Conservation (phyloP, 805 yeast genomes). For the Wickerhamomyces bovis region DNA sequence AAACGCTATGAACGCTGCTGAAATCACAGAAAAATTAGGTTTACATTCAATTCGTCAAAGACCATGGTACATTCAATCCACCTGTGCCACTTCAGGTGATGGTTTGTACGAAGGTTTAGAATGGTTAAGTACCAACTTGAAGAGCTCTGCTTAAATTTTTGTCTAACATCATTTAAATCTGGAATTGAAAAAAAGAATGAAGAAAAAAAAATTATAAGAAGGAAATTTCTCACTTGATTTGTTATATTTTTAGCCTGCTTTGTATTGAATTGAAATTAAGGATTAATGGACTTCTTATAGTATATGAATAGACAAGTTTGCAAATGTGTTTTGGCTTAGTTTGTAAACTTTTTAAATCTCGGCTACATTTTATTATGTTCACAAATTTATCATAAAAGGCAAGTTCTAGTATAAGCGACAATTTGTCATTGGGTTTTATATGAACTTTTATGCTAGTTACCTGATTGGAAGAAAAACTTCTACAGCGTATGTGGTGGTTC, state of each 20-base stretch:
- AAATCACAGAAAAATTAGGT: constrained; percentile 94
- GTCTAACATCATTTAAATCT: background rate
- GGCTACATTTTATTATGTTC: too few relatives aligned
- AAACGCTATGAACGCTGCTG: constrained; percentile 98
- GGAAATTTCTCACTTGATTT: background rate
- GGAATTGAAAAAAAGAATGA: background rate
- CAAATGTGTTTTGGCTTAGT: too few relatives aligned
- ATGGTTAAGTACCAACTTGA: constrained; percentile 90
- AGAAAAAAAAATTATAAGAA: background rate
- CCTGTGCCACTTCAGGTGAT: constrained; percentile 99
- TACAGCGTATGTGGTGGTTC: too few relatives aligned
- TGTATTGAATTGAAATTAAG: background rate
- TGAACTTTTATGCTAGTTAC: too few relatives aligned
- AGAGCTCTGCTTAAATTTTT: constrained; percentile 45
- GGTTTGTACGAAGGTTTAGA: constrained; percentile 97
- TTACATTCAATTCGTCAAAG: constrained; percentile 96
- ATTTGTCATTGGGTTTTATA: too few relatives aligned
- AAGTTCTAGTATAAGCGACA: too few relatives aligned
- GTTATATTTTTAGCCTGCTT: background rate
- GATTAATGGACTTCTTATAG: background rate
- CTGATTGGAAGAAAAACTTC: too few relatives aligned
- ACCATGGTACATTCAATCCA: constrained; percentile 98
- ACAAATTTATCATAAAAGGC: too few relatives aligned
- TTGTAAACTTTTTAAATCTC: too few relatives aligned
- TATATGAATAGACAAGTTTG: background rate